These are phyloP conservation scores for Sporothrix globosa DNA, from an alignment of 2,329 filamentous ascomycete genomes.

Conservation along the genomic window DNA sequence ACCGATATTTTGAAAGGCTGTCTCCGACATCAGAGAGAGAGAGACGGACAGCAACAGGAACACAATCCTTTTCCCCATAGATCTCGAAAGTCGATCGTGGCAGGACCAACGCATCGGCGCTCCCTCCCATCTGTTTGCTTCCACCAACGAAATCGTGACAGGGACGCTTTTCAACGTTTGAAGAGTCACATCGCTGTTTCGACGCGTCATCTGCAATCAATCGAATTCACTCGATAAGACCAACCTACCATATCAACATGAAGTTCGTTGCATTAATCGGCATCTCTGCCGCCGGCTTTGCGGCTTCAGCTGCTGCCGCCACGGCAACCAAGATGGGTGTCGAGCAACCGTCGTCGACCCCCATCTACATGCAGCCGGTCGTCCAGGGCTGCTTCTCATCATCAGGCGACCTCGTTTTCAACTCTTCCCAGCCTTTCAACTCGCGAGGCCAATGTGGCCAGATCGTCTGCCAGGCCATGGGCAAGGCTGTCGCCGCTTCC, in stretches of 20 bases:
- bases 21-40: neutral
- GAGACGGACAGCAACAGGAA: neutral
- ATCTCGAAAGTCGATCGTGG: slow-evolving; percentile 29
- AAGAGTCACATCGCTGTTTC: neutral
- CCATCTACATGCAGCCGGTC: slow-evolving; percentile 46
- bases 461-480: slow-evolving; percentile 47
- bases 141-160: neutral
- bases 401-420: slow-evolving; percentile 45
- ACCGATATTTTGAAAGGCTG: neutral
- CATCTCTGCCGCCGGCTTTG: slow-evolving; percentile 31
- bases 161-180: neutral
- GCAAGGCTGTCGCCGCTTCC: slow-evolving; percentile 64
- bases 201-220: slow-evolving; percentile 16
- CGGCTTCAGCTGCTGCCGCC: slow-evolving; percentile 28
- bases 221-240: neutral
- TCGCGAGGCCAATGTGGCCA: slow-evolving; percentile 50
- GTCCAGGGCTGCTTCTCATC: slow-evolving; percentile 58
- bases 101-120: slow-evolving; percentile 32
- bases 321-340: slow-evolving; percentile 36
- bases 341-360: slow-evolving; percentile 47
- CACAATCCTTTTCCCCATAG: slow-evolving; percentile 1
- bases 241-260: slow-evolving; percentile 30
- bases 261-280: slow-evolving; percentile 34
- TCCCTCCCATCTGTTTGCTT: neutral
- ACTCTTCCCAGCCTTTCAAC: slow-evolving; percentile 42